Percentiles rank a stretch among this genome's conserved stretches.
Evolutionary conservation across 495 filamentous ascomycete species (phyloP).

Genomic region (Penicillium egyptiacum): DNA sequence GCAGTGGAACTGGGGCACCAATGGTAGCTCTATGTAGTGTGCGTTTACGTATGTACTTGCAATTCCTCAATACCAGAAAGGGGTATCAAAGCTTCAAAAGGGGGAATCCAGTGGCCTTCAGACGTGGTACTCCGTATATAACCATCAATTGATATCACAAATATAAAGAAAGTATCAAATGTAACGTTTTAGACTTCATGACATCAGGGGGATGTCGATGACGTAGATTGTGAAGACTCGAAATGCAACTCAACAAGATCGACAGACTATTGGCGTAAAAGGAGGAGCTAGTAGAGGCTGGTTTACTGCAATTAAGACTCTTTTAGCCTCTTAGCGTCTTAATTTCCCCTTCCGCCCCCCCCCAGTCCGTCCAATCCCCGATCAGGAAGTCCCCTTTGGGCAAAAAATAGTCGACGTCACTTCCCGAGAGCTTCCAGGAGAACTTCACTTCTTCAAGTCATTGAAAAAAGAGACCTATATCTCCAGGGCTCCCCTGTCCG

Average conservation of each 20-base stretch:
- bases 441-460: constrained; percentile 4
- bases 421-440: constrained; percentile 17
- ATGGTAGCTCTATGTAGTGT: background rate
- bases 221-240: constrained; percentile 27
- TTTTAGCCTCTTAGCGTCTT: background rate
- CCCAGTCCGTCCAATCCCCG: background rate
- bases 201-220: constrained; percentile 28
- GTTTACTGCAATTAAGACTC: background rate
- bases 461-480: background rate
- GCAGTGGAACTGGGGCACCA: constrained; percentile 2
- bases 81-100: no score
- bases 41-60: no score
- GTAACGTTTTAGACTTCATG: constrained; percentile 13
- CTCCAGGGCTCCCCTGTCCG: constrained; percentile 28
- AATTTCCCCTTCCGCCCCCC: background rate
- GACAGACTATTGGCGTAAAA: constrained; percentile 16
- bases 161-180: no score
- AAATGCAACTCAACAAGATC: constrained; percentile 11
- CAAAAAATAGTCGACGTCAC: constrained; percentile 43
- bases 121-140: no score
- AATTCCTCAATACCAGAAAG: no score
- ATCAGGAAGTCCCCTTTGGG: background rate
- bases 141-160: no score
- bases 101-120: no score
- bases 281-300: background rate